Conservation (phyloP, 2,329 filamentous ascomycete genomes). For the Phialophora verrucosa region DNA sequence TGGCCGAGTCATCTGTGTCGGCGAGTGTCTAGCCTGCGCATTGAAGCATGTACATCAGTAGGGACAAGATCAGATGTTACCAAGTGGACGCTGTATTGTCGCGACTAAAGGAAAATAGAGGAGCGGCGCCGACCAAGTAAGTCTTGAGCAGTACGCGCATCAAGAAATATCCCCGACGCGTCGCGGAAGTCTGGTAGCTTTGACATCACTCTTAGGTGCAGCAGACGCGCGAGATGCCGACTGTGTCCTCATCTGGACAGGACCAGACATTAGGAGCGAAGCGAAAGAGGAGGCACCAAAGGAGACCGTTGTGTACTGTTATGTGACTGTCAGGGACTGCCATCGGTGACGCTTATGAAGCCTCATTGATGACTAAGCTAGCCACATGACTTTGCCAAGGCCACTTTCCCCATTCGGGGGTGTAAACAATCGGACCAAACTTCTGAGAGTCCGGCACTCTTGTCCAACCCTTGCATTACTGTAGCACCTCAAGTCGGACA, state of each 20-base stretch:
- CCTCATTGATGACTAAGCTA: background rate
- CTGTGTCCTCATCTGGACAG: constrained; percentile 39
- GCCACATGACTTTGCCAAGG: background rate
- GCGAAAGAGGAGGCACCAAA: background rate
- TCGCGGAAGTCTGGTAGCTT: background rate
- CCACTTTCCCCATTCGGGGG: background rate
- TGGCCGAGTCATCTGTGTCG: constrained; percentile 15
- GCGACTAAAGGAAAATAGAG: constrained; percentile 37
- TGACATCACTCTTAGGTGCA: constrained; percentile 32
- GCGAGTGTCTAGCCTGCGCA: constrained; percentile 19
- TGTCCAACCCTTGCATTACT: background rate
- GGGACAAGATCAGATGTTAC: constrained; percentile 14
- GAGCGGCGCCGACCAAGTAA: constrained; percentile 33
- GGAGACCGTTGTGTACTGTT: too few relatives aligned
- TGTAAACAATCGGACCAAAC: background rate
- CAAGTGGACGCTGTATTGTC: constrained; percentile 41
- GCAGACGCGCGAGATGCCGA: constrained; percentile 39
- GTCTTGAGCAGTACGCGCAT: background rate
- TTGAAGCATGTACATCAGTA: constrained; percentile 11
- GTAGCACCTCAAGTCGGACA: background rate
- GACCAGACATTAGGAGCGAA: constrained; percentile 15
- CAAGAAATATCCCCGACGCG: background rate
- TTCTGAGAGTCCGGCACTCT: background rate
- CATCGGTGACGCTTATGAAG: too few relatives aligned
- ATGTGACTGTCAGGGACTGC: too few relatives aligned